Conservation (phyloP, 2,329 filamentous ascomycete genomes). For the Didymella lethalis region DNA sequence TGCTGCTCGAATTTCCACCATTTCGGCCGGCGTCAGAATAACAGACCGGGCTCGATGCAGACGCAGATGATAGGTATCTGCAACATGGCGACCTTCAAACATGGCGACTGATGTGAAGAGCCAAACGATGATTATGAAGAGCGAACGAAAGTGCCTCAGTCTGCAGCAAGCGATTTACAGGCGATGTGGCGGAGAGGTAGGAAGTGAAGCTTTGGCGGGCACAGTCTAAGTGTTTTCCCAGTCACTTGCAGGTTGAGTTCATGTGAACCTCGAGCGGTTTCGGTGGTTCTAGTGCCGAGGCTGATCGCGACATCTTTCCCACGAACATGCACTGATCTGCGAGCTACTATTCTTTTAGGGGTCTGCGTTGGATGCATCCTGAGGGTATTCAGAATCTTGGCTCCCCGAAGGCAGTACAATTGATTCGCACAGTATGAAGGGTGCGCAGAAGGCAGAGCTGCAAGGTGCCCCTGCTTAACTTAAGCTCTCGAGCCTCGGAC, state of each 20-base stretch:
- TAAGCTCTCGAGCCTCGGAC: constrained; percentile 9
- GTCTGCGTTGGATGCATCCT: background rate
- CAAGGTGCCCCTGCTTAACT: constrained; percentile 9
- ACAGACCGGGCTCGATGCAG: constrained; percentile 85
- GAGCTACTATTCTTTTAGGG: background rate
- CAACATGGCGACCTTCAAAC: constrained; percentile 64
- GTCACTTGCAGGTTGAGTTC: constrained; percentile 3
- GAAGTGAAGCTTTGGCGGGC: background rate
- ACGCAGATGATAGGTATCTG: constrained; percentile 79
- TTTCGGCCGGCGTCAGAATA: constrained; percentile 80
- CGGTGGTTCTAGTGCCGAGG: constrained; percentile 18
- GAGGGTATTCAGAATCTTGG: background rate
- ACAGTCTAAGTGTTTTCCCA: background rate
- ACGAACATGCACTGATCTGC: background rate
- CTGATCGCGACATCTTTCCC: constrained; percentile 8
- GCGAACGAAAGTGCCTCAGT: background rate
- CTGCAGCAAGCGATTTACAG: background rate
- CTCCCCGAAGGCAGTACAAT: background rate
- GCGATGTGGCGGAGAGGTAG: background rate
- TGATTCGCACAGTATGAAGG: background rate
- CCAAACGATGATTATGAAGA: background rate
- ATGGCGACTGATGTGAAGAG: background rate
- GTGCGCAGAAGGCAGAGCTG: background rate
- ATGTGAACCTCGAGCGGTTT: constrained; percentile 15
- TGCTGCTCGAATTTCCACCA: constrained; percentile 92